Conservation (phyloP, 1,139 yeast species). For the Yamadazyma blattariae region DNA sequence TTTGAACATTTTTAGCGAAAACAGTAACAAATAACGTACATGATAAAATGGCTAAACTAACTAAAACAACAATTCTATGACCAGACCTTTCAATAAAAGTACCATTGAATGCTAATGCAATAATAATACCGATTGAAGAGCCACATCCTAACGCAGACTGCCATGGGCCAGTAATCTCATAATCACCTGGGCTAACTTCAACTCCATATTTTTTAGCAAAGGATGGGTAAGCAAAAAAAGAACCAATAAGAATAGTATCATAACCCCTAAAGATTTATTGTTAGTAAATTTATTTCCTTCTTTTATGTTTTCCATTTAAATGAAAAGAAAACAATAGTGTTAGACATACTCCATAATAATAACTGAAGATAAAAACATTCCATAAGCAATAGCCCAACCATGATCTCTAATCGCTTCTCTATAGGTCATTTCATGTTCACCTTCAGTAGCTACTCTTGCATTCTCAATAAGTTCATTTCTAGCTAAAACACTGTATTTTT, state of each 20-base stretch:
- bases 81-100: conserved; percentile 36
- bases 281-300: too few relatives aligned
- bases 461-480: conserved; percentile 2
- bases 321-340: too few relatives aligned
- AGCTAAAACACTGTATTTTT: conserved; percentile 2
- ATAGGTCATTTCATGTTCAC: conserved; percentile 17
- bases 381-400: conserved; percentile 45
- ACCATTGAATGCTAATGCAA: conserved; percentile 39
- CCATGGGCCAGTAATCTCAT: conserved; percentile 40
- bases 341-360: conserved; percentile 24
- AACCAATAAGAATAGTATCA: conserved; percentile 35
- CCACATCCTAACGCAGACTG: conserved; percentile 41
- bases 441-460: conserved; percentile 17
- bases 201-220: conserved; percentile 35
- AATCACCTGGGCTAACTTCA: conserved; percentile 24
- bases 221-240: conserved; percentile 41
- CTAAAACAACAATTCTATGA: conserved; percentile 33
- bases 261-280: conserved; percentile 47
- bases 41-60: conserved; percentile 22
- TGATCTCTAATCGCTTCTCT: conserved; percentile 13
- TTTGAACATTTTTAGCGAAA: conserved; percentile 34
- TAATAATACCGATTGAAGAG: conserved; percentile 30
- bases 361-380: conserved; percentile 36
- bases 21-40: conserved; percentile 40
- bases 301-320: too few relatives aligned